These are phyloP conservation scores for Lentinula edodes DNA, from an alignment of 768 basidiomycete genomes.

Conservation along the genomic window DNA sequence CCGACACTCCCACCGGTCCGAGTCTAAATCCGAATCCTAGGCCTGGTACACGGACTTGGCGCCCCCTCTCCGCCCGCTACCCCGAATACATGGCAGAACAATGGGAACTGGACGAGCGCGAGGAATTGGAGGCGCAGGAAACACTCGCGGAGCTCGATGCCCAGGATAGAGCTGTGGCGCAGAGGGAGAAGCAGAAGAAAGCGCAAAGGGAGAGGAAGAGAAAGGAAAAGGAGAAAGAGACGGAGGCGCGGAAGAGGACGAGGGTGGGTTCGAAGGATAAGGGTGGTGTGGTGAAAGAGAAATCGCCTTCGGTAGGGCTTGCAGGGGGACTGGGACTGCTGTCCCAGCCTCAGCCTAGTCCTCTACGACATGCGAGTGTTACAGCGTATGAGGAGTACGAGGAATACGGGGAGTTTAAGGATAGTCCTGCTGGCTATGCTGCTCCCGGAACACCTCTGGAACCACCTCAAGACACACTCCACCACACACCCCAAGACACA, in stretches of 20 bases:
- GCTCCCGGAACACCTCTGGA: too few species aligned
- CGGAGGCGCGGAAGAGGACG: conserved; percentile 45
- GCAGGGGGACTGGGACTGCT: conserved; percentile 7
- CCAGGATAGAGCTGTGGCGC: conserved; percentile 11
- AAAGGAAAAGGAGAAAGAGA: conserved; percentile 46
- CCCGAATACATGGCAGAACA: conserved; percentile 81
- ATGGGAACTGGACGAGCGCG: conserved; percentile 65
- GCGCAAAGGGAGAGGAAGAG: conserved; percentile 44
- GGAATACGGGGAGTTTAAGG: not conserved
- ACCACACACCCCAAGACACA: too few species aligned
- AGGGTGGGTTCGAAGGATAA: conserved; percentile 22
- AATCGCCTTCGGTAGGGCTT: conserved; percentile 16
- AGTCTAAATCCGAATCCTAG: conserved; percentile 15
- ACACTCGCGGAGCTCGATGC: conserved; percentile 29
- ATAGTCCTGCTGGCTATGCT: not conserved
- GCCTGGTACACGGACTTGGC: conserved; percentile 50
- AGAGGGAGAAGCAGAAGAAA: conserved; percentile 28
- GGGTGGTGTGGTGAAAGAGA: conserved; percentile 22
- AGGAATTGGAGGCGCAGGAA: conserved; percentile 66
- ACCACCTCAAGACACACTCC: too few species aligned
- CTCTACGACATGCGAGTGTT: conserved; percentile 15
- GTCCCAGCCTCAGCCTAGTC: conserved; percentile 20
- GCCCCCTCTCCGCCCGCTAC: conserved; percentile 82
- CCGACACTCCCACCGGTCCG: conserved; percentile 11
- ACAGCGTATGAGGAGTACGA: conserved; percentile 6